Base-by-base conservation (phyloP, 371 early-diverging fungal genomes). In the Dichotomocladium elegans region DNA sequence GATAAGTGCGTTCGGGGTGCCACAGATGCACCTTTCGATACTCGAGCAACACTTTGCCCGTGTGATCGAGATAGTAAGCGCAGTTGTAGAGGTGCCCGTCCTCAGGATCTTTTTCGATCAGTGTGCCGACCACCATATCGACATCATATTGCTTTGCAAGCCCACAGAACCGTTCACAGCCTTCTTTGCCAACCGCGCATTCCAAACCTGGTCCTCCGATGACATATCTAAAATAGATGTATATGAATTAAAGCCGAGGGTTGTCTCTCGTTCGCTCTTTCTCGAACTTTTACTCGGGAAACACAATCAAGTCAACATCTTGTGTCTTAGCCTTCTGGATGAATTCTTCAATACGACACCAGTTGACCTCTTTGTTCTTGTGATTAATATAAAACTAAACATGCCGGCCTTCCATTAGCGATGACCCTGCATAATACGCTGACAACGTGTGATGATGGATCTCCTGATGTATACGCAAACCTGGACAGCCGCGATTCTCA, bases 11-110 rank as follows among this genome's bases (percentile, higher is more conserved):
- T 15, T 72, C 73, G 14, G 64, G 54, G 46, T 64, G 66, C 73
- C 73, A 72, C 2, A 72, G 41, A 35, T 72, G 73, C 0, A 63
- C 57, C 44, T 74, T 74, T 22, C 60, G 55, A 41, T 74, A 74
- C 2, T 56, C 41, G 9, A 69, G 19, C 19, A 74, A 41, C 0
- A 74, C 51, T 14, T 51, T 10, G n/a, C 74, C 74, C 26, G 48
- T 56, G 26, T 59, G 55, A 41, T 70, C 70, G 10, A 74, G 63
- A 21, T 74, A 74, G 31, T 61, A 61, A 11, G 63, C 48, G 9
- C 50, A 57, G 35, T 74, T 70, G 30, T 70, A 64, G 1, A 68
- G 28, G 9, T 51, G 33, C 2, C 50, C 54, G 22, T 68, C 70
- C 9, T 51, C 14, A 21, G 57, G 49, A 44, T 66, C 64, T 12